Evolutionary conservation across 1,139 yeast genomes (phyloP).

Genomic region (Saccharomyces pastorianus): DNA sequence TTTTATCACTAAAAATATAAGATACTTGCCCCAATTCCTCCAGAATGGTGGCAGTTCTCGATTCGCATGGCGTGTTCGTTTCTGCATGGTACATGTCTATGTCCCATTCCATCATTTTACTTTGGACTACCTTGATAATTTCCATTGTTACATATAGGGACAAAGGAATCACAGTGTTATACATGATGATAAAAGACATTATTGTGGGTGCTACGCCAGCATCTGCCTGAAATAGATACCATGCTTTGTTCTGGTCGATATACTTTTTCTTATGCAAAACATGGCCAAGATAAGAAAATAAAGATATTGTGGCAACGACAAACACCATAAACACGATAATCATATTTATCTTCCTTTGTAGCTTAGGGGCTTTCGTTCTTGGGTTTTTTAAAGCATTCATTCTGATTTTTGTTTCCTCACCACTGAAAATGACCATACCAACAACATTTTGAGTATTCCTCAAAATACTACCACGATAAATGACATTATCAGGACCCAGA

Average conservation of each 20-base stretch:
- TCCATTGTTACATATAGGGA: slow-evolving; percentile 96
- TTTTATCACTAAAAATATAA: slow-evolving; percentile 89
- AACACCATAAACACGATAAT: slow-evolving; percentile 83
- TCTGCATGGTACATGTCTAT: slow-evolving; percentile 87
- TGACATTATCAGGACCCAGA: slow-evolving; percentile 68
- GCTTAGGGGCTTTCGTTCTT: slow-evolving; percentile 84
- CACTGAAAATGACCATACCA: slow-evolving; percentile 84
- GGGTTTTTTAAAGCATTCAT: slow-evolving; percentile 91
- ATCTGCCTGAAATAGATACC: slow-evolving; percentile 70
- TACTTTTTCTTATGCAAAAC: slow-evolving; percentile 42
- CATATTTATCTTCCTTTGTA: slow-evolving; percentile 72
- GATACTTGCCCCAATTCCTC: slow-evolving; percentile 97
- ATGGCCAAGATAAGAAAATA: slow-evolving; percentile 79
- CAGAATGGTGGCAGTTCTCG: slow-evolving; percentile 87
- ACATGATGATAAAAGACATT: slow-evolving; percentile 96
- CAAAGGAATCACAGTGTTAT: slow-evolving; percentile 87
- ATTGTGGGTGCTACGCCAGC: slow-evolving; percentile 87
- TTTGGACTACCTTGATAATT: slow-evolving; percentile 80
- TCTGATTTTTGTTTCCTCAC: slow-evolving; percentile 92
- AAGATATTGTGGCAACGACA: slow-evolving; percentile 64
- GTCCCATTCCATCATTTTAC: slow-evolving; percentile 75
- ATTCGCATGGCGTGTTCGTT: slow-evolving; percentile 86
- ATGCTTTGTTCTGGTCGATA: slow-evolving; percentile 40
- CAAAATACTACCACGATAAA: slow-evolving; percentile 81
- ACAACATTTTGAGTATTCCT: slow-evolving; percentile 68